Base-by-base conservation (phyloP, 164 flowering plant genomes). In the Berberis thunbergii region DNA sequence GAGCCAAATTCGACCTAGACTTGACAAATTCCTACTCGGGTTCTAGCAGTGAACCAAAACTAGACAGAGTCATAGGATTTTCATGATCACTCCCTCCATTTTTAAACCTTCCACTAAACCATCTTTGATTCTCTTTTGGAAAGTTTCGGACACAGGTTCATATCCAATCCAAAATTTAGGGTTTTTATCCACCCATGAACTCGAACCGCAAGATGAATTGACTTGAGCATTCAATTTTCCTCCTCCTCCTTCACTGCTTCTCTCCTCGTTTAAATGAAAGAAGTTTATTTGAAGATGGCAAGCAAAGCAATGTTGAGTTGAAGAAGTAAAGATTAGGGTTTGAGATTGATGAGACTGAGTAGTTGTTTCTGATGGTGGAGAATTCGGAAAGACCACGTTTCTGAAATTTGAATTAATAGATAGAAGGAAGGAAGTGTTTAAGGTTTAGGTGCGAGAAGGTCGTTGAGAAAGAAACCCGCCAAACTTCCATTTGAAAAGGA, bases 141-240 rank as follows among this genome's bases (percentile, higher is more conserved):
- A 10, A 6, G 48, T 50, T 41, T 71, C 79, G 1, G 69, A 38
- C 41, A 58, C 12, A 8, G 84, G 77, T 59, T 73, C 74, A 44
- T 54, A 78, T 45, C 63, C 59, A 7, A 78, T 62, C 72, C 72
- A 46, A 61, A 70, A 75, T 11, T 49, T 49, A 59, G 64, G 68
- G 3, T n/a, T 54, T 54, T 54, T 26, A 38, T 69, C 67, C 38
- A 46, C 54, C 55, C 63, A 38, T 49, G 50, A 10, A 2, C 43
- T 45, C 1, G 64, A 48, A 40, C 41, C 50, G 10, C 38, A 45
- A 46, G 49, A 9, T 8, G 54, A 64, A 2, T 12, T 60, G 1
- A 53, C 46, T 13, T 54, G 10, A 38, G 8, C 41, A 56, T 26
- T 38, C 11, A 49, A 49, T 49, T 6, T 6, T 11, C 8, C 41